phyloP scores from a whole-genome alignment of 495 filamentous ascomycete genomes.

The Halenospora varia region DNA sequence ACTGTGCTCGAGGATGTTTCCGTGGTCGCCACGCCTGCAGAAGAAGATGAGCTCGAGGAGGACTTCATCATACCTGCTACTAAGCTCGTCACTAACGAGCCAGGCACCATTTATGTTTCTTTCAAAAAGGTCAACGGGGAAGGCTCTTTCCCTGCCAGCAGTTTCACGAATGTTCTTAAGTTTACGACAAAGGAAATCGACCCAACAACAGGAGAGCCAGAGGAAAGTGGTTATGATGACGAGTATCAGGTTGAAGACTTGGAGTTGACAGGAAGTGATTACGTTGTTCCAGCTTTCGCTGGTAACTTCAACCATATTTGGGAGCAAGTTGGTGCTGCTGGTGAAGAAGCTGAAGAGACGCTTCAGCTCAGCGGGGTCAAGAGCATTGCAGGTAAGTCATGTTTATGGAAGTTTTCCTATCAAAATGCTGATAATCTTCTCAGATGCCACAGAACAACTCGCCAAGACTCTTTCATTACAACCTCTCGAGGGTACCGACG shows the following conservation, averaged over 20 bases:
- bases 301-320: conserved; percentile 96
- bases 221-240: conserved; percentile 90
- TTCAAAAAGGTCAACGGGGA: conserved; percentile 81
- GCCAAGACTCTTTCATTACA: conserved; percentile 83
- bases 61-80: conserved; percentile 91
- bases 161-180: conserved; percentile 89
- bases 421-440: conserved; percentile 34
- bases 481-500: conserved; percentile 88
- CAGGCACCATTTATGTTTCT: conserved; percentile 90
- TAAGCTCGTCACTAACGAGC: conserved; percentile 73
- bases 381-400: conserved; percentile 79
- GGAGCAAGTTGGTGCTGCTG: conserved; percentile 85
- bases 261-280: conserved; percentile 87
- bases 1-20: conserved; percentile 89
- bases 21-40: conserved; percentile 77
- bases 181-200: conserved; percentile 98
- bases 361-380: conserved; percentile 85
- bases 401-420: not conserved
- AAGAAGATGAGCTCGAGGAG: conserved; percentile 79
- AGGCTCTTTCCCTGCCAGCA: conserved; percentile 63
- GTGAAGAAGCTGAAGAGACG: conserved; percentile 89
- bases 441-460: conserved; percentile 93
- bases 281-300: conserved; percentile 87
- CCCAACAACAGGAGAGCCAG: conserved; percentile 87
- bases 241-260: conserved; percentile 97